Evolutionary conservation across 176 grass and related monocot genomes (phyloP).

Genomic region (Oryza nivara): DNA sequence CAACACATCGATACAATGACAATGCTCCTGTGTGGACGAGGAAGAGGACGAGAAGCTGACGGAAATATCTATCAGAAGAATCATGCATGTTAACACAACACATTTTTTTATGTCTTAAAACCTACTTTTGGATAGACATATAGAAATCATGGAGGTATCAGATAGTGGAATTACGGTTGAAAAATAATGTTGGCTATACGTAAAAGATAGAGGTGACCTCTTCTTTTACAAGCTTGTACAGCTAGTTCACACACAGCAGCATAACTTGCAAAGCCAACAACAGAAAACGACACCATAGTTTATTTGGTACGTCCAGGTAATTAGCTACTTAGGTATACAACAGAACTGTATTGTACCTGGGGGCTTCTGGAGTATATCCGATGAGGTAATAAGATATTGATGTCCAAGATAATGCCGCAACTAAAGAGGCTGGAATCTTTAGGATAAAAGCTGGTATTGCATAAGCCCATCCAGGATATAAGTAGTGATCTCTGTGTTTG

Average conservation of each 20-base stretch:
- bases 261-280: not conserved
- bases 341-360: constrained; percentile 53
- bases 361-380: constrained; percentile 69
- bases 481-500: constrained; percentile 76
- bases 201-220: not conserved
- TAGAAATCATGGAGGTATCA: not conserved
- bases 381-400: constrained; percentile 85
- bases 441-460: constrained; percentile 67
- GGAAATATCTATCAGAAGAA: constrained; percentile 54
- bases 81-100: not conserved
- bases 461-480: constrained; percentile 94
- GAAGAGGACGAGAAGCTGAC: constrained; percentile 68
- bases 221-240: not conserved
- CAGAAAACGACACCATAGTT: not conserved
- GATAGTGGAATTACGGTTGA: not conserved
- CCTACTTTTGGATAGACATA: not conserved
- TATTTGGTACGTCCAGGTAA: not conserved
- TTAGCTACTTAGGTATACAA: not conserved
- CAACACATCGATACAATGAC: constrained; percentile 65
- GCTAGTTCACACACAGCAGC: not conserved
- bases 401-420: constrained; percentile 72
- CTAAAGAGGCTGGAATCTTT: constrained; percentile 75
- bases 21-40: constrained; percentile 54
- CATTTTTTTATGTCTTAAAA: not conserved
- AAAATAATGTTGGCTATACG: not conserved